Evolutionary conservation across 2,329 filamentous ascomycete genomes (phyloP), one percentile per base, ranked within the genome.

Genomic region (Fusarium liriodendri): DNA sequence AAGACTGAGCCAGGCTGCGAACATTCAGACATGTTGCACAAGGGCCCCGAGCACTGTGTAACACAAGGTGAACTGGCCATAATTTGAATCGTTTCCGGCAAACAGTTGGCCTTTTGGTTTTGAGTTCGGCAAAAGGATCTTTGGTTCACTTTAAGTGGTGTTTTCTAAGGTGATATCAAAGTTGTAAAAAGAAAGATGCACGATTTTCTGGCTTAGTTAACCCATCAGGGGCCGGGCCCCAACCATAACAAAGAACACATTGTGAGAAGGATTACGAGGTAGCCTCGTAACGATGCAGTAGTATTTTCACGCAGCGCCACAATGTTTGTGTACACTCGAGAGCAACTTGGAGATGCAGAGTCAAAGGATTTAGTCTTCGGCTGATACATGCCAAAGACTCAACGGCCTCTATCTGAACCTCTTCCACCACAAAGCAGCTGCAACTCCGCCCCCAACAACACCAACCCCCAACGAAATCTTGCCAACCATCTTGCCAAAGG

Each of bases 401-500:
- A 9, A 52, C 3, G 4, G 47, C 5, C 25, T 52, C 40, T 13
- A 29, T 32, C 59, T 64, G 63, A 27, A 57, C 67, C 58, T 6
- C 54, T 33, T 52, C 71, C 70, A 73, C 20, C 66, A n/a, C 11
- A 71, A 63, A 61, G 74, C 55, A 10, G 74, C 52, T 9, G 65
- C 72, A 6, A 71, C 70, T 6, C 69, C 45, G 2, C 69, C 33
- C 10, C 61, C 70, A 6, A 62, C 58, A 9, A 76, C 32, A 16
- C 59, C 64, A 52, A 57, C 38, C 11, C 42, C 54, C 8, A 69
- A 59, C 0, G 58, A 55, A 22, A 60, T 66, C 13, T 75, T 75
- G 3, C 68, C 71, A 1, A 70, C 33, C 61, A 74, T 76, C 29
- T 70, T 76, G 0, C 64, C 65, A 64, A 76, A 76, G 3, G 55